These are phyloP conservation scores for Eimeria acervulina DNA, from an alignment of 169 alveolate species.

Conservation along the genomic window DNA sequence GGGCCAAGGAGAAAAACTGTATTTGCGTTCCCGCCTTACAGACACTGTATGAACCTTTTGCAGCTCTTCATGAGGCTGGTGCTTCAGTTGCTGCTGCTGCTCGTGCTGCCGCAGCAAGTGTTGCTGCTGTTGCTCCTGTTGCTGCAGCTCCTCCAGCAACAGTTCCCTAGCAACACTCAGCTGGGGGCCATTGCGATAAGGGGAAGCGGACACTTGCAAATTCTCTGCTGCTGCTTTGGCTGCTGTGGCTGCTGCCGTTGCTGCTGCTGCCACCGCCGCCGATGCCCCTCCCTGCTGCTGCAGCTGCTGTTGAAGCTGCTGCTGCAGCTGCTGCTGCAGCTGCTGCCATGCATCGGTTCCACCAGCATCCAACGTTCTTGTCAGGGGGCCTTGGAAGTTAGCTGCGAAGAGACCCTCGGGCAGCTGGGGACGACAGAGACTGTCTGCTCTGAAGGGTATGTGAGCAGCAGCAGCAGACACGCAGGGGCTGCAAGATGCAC, in stretches of 20 bases:
- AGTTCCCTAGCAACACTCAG: background rate
- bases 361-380: background rate
- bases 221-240: background rate
- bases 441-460: background rate
- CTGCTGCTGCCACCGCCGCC: background rate
- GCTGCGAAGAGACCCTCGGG: background rate
- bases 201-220: background rate
- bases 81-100: conserved; percentile 20
- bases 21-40: background rate
- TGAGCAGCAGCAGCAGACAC: background rate
- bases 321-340: background rate
- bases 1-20: background rate
- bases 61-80: background rate
- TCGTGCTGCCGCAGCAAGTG: background rate
- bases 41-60: background rate
- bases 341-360: background rate
- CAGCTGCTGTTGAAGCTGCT: background rate
- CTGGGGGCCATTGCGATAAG: background rate
- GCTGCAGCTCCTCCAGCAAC: background rate
- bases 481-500: background rate
- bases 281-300: background rate
- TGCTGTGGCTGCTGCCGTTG: background rate
- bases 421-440: conserved; percentile 53
- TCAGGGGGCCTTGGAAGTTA: background rate
- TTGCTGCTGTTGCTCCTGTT: background rate